Percentiles rank a stretch among this genome's conserved stretches.
Conservation (phyloP, 2,329 filamentous ascomycete species). For the Colletotrichum godetiae region DNA sequence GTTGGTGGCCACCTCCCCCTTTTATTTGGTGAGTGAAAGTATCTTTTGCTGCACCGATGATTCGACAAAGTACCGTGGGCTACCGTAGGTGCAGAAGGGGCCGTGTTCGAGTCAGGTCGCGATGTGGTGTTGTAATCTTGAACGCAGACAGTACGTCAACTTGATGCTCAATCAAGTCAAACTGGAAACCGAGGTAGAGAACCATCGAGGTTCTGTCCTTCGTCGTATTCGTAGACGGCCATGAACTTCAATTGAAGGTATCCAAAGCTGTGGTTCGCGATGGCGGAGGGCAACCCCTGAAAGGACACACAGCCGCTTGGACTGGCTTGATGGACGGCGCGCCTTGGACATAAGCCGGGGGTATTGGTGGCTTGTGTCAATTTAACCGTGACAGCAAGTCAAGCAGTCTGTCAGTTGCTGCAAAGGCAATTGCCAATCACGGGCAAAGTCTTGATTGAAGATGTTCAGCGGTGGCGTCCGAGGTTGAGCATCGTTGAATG, state of each 20-base stretch:
- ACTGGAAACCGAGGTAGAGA: not conserved
- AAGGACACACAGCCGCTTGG: constrained; percentile 15
- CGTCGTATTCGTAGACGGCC: not conserved
- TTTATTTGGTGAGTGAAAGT: constrained; percentile 17
- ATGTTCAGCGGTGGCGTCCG: not conserved
- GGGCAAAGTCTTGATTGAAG: not conserved
- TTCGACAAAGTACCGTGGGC: constrained; percentile 10
- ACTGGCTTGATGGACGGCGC: not conserved
- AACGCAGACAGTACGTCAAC: not conserved
- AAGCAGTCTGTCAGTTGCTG: not conserved
- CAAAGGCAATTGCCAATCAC: not conserved
- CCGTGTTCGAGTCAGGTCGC: constrained; percentile 24
- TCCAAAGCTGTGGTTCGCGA: constrained; percentile 5
- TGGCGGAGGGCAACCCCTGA: constrained; percentile 20
- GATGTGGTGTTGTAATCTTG: not conserved
- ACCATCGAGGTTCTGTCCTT: not conserved
- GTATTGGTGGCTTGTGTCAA: constrained; percentile 28
- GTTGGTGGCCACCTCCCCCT: constrained; percentile 3
- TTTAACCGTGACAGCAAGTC: constrained; percentile 24
- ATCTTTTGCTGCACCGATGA: constrained; percentile 20
- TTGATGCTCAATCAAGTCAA: not conserved
- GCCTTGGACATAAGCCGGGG: not conserved
- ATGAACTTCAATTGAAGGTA: not conserved
- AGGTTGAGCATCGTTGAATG: not conserved
- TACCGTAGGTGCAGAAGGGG: constrained; percentile 8